Evolutionary conservation across 75 land plant genomes (phyloP), one percentile per base, ranked within the genome.

Genomic region (Selaginella moellendorffii): DNA sequence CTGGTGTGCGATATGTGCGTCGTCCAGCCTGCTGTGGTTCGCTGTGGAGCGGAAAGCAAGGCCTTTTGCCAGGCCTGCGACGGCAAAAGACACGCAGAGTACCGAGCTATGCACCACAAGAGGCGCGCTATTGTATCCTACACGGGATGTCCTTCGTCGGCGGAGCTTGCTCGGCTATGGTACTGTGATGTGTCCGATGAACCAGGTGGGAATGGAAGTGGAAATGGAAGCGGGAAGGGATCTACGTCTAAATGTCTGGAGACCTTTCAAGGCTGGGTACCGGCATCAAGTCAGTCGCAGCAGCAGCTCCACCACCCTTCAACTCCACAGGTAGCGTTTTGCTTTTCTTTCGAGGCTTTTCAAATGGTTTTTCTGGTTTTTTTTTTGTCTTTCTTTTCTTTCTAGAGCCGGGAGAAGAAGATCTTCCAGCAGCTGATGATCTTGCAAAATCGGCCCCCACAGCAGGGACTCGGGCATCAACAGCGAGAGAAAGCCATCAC

Each of bases 111-210:
- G 23, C 59, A 63, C n/a, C 95, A 88, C 65, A 79, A 81, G 66
- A 80, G 79, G 56, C 83, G 74, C 29, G 26, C 74, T 0, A 73
- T 88, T 27, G 82, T 68, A 52, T 77, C 72, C 29, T 88, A 81
- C 51, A 77, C 85, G 23, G 95, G 95, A 0, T 88, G 95, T 61
- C 95, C 95, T 25, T 85, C 95, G 24, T 80, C 88, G 22, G 75
- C 80, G 27, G 85, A 85, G 54, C 83, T 88, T 63, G 75, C 90
- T 60, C 65, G 70, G 81, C 64, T 85, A 0, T 88, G 95, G 95
- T 69, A 79, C 20, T 90, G 90, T 68, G 75, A 82, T 24, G 69
- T 73, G 24, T 79, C 74, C 87, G 83, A 81, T 26, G 65, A 53
- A 52, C 18, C 74, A n/a, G n/a, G n/a, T n/a, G n/a, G n/a, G n/a